phyloP scores from a whole-genome alignment of 2,329 filamentous ascomycete species.

The Colletotrichum orbiculare region DNA sequence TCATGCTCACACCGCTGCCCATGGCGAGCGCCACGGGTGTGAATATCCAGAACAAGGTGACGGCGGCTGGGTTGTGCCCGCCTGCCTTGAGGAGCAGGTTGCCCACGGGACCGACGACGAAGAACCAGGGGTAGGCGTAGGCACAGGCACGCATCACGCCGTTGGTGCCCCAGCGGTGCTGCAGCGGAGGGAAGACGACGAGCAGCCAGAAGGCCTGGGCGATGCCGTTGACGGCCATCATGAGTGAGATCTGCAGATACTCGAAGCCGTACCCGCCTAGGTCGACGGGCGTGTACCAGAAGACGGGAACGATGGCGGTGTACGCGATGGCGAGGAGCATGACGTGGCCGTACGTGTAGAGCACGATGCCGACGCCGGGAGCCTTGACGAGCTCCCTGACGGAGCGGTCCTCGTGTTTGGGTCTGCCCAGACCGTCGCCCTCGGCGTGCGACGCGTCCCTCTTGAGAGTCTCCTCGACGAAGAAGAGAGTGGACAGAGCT shows the following conservation, averaged over 20 bases:
- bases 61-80: constrained; percentile 47
- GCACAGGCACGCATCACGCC: constrained; percentile 68
- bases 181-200: constrained; percentile 74
- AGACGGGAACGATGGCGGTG: constrained; percentile 76
- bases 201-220: constrained; percentile 79
- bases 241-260: constrained; percentile 71
- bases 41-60: constrained; percentile 66
- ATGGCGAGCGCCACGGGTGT: constrained; percentile 53
- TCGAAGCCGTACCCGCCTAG: constrained; percentile 75
- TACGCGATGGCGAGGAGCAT: constrained; percentile 78
- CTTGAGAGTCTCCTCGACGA: constrained; percentile 71
- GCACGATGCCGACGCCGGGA: constrained; percentile 73
- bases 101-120: constrained; percentile 64
- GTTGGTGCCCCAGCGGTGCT: constrained; percentile 73
- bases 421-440: background rate
- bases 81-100: constrained; percentile 67
- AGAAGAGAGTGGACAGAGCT: constrained; percentile 63
- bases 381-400: constrained; percentile 61
- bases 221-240: constrained; percentile 72
- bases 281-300: constrained; percentile 70
- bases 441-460: constrained; percentile 35
- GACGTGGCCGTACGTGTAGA: constrained; percentile 73
- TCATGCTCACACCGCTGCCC: constrained; percentile 74
- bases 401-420: background rate
- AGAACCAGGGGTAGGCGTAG: constrained; percentile 71